Evolutionary conservation across 441 rosid genomes (phyloP), one percentile per base, ranked within the genome.

Genomic region (Pelargonium australe): DNA sequence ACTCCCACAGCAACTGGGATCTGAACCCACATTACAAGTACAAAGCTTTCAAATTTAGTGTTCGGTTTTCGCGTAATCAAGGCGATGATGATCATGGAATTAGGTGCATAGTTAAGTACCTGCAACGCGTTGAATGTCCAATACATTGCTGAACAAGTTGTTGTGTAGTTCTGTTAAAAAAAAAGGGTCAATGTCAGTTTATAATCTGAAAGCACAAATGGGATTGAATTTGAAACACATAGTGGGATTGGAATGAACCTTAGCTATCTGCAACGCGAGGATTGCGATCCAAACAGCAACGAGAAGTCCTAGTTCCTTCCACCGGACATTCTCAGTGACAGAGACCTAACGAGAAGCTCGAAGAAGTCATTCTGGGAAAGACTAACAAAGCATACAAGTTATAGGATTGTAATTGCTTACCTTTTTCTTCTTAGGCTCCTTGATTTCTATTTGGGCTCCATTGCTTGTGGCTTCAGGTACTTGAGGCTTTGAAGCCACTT

Each of bases 261-360:
- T 84, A 28, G 77, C 69, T 71, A 88, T 82, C 78, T 88, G 94
- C 69, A 88, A 75, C 60, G 70, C 85, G 8, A 88, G 80, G 79
- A 80, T 84, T 63, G 89, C 78, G 77, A 84, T 65, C 91, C 94
- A 88, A 64, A 88, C 94, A 31, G 85, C 77, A 25, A 80, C 78
- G 8, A 88, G 89, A 76, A 86, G 87, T 13, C 91, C 94, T 11
- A 88, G 78, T 82, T 88, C 86, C 80, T 78, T 86, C 94, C 94
- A 88, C 53, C 64, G 77, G 23, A 88, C 82, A 57, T 88, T 88
- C 67, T 86, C 88, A 31, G 79, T 58, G 80, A 88, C n/a, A 19
- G 80, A 51, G 16, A 81, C 85, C 94, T 86, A 40, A 40, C 43
- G 13, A 7, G 12, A 17, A 57, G 25, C 62, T 57, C 28, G 6